Evolutionary conservation across 306 rosid species (phyloP).

Genomic region (Adenanthera pavonina): DNA sequence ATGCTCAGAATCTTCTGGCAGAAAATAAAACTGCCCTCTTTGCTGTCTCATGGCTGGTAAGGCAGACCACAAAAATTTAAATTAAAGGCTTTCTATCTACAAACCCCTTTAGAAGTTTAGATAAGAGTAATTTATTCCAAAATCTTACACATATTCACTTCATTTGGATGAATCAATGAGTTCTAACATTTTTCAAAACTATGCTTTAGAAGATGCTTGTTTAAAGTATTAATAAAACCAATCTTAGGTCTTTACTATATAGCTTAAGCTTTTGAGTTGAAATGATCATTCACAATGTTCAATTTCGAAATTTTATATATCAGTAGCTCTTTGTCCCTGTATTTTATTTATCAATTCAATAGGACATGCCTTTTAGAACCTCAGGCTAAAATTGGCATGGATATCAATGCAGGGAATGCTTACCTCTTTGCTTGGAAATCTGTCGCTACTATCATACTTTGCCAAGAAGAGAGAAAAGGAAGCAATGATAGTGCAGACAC

Average conservation of each 20-base stretch:
- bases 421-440: constrained; percentile 84
- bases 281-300: neutral
- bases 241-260: neutral
- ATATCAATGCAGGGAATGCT: constrained; percentile 75
- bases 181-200: neutral
- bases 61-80: constrained; percentile 1
- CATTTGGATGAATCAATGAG: neutral
- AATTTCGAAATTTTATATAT: neutral
- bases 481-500: constrained; percentile 81
- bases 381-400: constrained; percentile 19
- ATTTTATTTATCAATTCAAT: neutral
- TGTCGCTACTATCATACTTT: constrained; percentile 85
- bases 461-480: constrained; percentile 90
- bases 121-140: neutral
- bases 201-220: neutral
- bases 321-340: constrained; percentile 5
- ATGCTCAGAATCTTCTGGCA: constrained; percentile 66
- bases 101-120: neutral
- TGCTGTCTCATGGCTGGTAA: constrained; percentile 75
- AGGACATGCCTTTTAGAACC: constrained; percentile 28
- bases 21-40: constrained; percentile 68
- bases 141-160: constrained; percentile 10
- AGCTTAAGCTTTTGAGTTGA: neutral
- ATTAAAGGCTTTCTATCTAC: neutral
- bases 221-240: neutral